These are phyloP conservation scores for Amoebophrya sp. DNA, from an alignment of 169 alveolate genomes.

Conservation along the genomic window DNA sequence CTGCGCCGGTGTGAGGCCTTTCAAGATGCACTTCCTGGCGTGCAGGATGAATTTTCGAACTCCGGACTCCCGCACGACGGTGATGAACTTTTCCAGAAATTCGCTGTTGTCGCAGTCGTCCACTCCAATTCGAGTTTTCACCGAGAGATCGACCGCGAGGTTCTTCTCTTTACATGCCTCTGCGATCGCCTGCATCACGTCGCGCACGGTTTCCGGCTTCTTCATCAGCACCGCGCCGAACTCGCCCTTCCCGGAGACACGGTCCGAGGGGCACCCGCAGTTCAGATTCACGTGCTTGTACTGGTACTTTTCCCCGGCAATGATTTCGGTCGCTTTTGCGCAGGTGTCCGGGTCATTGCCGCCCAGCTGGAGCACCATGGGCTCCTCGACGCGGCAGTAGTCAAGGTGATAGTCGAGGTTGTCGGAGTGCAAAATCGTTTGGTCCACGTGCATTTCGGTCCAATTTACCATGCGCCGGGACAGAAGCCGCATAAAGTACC, in stretches of 20 bases:
- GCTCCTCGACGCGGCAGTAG: neutral
- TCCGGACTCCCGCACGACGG: slow-evolving; percentile 41
- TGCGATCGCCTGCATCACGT: slow-evolving; percentile 54
- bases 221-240: slow-evolving; percentile 95
- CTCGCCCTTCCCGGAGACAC: slow-evolving; percentile 74
- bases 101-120: slow-evolving; percentile 76
- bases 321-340: neutral
- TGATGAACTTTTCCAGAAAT: slow-evolving; percentile 63
- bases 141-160: slow-evolving; percentile 64
- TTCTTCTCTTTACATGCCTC: slow-evolving; percentile 36
- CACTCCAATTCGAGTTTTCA: slow-evolving; percentile 90
- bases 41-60: slow-evolving; percentile 75
- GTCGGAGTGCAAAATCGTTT: neutral
- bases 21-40: slow-evolving; percentile 84
- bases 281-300: slow-evolving; percentile 85
- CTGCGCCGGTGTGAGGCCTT: slow-evolving; percentile 82
- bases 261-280: slow-evolving; percentile 84
- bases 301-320: slow-evolving; percentile 35
- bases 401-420: neutral
- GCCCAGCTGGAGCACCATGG: neutral
- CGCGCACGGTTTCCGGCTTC: slow-evolving; percentile 77
- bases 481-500: neutral
- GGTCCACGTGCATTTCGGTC: neutral
- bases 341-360: neutral
- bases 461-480: neutral